A percentile compares a stretch with the other conserved stretches of the same genome.
Evolutionary conservation across 805 yeast species (phyloP).

Genomic region (Lipomyces chichibuensis): DNA sequence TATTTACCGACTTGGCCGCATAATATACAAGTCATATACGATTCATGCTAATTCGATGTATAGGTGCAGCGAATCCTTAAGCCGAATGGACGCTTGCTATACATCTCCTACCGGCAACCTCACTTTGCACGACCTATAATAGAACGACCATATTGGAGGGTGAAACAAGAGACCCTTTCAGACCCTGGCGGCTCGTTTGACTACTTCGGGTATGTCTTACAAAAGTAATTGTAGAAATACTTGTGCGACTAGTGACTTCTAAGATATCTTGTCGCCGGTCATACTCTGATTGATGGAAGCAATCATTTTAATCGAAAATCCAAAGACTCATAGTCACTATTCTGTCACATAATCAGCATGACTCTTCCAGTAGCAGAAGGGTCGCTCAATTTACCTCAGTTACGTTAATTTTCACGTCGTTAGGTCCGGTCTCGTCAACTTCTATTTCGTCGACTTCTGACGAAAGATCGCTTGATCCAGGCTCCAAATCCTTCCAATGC

Average conservation of each 20-base stretch:
- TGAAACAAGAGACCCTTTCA: slow-evolving; percentile 24
- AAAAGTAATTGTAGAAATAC: slow-evolving; percentile 12
- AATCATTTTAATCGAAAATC: slow-evolving; percentile 23
- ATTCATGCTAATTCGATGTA: neutral
- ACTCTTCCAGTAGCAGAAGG: neutral
- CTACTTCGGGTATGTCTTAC: slow-evolving; percentile 34
- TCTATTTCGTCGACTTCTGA: slow-evolving; percentile 17
- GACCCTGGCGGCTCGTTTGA: slow-evolving; percentile 35
- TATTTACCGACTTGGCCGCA: slow-evolving; percentile 3
- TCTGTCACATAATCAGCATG: neutral
- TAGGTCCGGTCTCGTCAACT: neutral
- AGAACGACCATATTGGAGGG: slow-evolving; percentile 35
- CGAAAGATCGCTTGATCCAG: slow-evolving; percentile 5
- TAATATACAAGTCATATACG: neutral
- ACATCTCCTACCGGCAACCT: slow-evolving; percentile 40
- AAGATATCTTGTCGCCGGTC: neutral
- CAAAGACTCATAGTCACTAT: slow-evolving; percentile 28
- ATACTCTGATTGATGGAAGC: neutral
- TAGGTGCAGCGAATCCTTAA: slow-evolving; percentile 36
- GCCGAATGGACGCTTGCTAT: slow-evolving; percentile 34
- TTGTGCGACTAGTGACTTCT: neutral
- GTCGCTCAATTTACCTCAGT: neutral
- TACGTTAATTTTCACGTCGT: neutral
- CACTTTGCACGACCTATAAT: slow-evolving; percentile 38
- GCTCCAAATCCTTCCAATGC: slow-evolving; percentile 39